A percentile compares a stretch with the other conserved stretches of the same genome.
Conservation (phyloP, 192 early-diverging fungal genomes). For the Coemansia sp. region DNA sequence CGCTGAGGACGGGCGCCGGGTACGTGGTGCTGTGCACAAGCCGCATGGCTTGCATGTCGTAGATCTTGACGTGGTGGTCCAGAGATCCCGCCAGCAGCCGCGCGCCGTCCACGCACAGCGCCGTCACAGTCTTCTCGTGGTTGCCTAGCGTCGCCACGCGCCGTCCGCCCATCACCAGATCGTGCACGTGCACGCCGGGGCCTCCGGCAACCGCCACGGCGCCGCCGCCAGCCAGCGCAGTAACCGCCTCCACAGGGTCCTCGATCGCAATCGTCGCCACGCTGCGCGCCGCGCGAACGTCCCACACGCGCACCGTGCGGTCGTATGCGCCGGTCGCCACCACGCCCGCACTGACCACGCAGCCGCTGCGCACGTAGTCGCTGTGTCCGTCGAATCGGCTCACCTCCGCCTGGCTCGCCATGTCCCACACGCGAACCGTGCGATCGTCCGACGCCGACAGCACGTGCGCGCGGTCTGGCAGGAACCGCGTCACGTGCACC, state of each 20-base stretch:
- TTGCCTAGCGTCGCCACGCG: conserved; percentile 78
- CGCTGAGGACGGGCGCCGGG: conserved; percentile 84
- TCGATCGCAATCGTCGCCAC: conserved; percentile 78
- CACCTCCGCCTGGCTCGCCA: conserved; percentile 74
- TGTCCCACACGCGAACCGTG: conserved; percentile 93
- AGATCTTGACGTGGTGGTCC: conserved; percentile 97
- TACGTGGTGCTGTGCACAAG: conserved; percentile 88
- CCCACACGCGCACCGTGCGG: conserved; percentile 93
- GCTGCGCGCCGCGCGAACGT: conserved; percentile 74
- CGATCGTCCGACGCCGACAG: conserved; percentile 90
- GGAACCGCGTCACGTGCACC: conserved; percentile 81
- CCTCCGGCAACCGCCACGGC: conserved; percentile 70
- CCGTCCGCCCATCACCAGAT: conserved; percentile 79
- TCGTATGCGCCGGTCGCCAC: conserved; percentile 92
- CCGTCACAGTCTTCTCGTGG: conserved; percentile 96
- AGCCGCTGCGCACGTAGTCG: conserved; percentile 87
- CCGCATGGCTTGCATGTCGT: conserved; percentile 83
- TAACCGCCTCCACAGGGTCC: conserved; percentile 84
- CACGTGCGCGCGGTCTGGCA: conserved; percentile 76
- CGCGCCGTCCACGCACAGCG: conserved; percentile 79
- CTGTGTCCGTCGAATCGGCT: conserved; percentile 77
- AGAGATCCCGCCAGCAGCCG: conserved; percentile 87
- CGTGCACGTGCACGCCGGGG: conserved; percentile 85
- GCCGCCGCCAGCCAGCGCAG: conserved; percentile 82
- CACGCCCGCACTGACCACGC: conserved; percentile 70